Base-by-base conservation (phyloP, 2,329 filamentous ascomycete genomes). In the Aspergillus carbonarius region DNA sequence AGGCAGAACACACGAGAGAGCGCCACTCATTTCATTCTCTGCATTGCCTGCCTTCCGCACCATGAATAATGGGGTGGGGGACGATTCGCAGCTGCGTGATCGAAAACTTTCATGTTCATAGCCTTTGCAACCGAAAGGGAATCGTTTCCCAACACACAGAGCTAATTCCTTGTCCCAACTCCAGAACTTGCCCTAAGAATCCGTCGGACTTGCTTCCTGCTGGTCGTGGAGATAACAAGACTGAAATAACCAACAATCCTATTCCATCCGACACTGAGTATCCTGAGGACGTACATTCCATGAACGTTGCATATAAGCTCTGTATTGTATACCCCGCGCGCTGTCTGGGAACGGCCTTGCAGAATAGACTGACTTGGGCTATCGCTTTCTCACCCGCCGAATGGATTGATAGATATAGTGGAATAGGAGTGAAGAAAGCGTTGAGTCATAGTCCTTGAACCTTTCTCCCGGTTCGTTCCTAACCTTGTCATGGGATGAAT, bases 21-120 rank as follows among this genome's bases (percentile, higher is more conserved):
- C 12, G 51, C n/a, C 30, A 32, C 10, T 32, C 3, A 7, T 32
- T 32, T 32, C 30, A 32, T 9, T 32, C 9, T 10, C 30, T 32
- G 30, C 30, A 32, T 32, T 32, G 30, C 9, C 9, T 10, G 9
- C 30, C 30, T 23, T 23, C 23, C 23, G 10, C 30, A 32, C 30
- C 30, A 10, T 10, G 9, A 32, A 32, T 62, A 58, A 34, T 55
- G 60, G 35, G n/a, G 23, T 23, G 64, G 74, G 85, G 73, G 35
- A 85, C 72, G n/a, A 58, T 15, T 49, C 77, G 72, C 70, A 20
- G 68, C 65, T 2, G 70, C 72, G 55, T 74, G 68, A 8, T 82
- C 75, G 42, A 79, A 67, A 49, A 88, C 70, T 25, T 83, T 78
- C 57, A 79, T 71, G 25, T 72, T 74, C 3, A 80, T 59, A 35